Percentiles rank a stretch among this genome's conserved stretches.
These are phyloP conservation scores for Herpotrichia juniperi DNA, from an alignment of 2,329 filamentous ascomycete species.

Conservation along the genomic window DNA sequence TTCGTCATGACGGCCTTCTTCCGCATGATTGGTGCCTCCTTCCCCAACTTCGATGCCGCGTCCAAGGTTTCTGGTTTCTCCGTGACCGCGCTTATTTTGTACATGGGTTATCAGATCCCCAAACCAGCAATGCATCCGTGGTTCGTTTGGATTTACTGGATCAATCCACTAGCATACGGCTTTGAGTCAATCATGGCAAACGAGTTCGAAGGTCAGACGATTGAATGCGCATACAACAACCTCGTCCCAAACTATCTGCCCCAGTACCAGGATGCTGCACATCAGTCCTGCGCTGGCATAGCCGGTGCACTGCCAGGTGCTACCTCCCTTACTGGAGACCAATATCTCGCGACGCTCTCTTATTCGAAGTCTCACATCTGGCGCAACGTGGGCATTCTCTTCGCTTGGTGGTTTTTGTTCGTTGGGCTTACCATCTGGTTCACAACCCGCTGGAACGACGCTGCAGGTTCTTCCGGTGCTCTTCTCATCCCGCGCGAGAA, in stretches of 20 bases:
- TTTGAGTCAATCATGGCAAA: conserved; percentile 82
- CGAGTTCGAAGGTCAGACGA: conserved; percentile 57
- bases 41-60: conserved; percentile 66
- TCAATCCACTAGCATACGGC: conserved; percentile 77
- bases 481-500: conserved; percentile 64
- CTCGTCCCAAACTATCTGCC: conserved; percentile 58
- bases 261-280: conserved; percentile 48
- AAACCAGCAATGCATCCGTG: conserved; percentile 59
- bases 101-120: conserved; percentile 66
- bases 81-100: conserved; percentile 63
- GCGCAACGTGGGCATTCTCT: conserved; percentile 53
- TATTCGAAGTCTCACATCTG: conserved; percentile 33
- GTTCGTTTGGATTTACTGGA: conserved; percentile 66
- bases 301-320: conserved; percentile 59
- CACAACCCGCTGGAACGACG: conserved; percentile 65
- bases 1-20: conserved; percentile 84
- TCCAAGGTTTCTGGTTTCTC: conserved; percentile 62
- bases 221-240: conserved; percentile 58
- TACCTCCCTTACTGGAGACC: conserved; percentile 60
- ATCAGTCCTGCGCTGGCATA: conserved; percentile 65
- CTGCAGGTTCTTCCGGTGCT: conserved; percentile 51
- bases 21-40: conserved; percentile 72
- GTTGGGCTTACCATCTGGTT: conserved; percentile 63
- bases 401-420: conserved; percentile 50
- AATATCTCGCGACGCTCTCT: conserved; percentile 62